Conservation (phyloP, 345 rosid species). For the Carallia brachiata region DNA sequence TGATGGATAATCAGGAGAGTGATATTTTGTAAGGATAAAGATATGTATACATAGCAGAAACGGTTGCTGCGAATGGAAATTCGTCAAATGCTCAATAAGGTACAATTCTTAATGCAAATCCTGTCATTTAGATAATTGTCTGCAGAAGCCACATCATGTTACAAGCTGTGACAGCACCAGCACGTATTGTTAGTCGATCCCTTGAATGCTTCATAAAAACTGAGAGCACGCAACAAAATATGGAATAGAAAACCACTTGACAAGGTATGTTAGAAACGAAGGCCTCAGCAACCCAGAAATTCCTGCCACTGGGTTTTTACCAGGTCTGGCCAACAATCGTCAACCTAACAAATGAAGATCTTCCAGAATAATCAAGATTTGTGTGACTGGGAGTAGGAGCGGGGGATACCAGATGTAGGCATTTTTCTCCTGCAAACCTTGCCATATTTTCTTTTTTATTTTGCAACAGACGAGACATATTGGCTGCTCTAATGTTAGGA, state of each 20-base stretch:
- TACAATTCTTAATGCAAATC: too few relatives aligned
- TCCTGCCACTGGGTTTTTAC: neutral
- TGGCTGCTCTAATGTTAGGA: too few relatives aligned
- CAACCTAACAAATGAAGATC: neutral
- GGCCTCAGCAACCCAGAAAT: neutral
- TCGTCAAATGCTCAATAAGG: too few relatives aligned
- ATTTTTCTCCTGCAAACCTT: neutral
- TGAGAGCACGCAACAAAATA: neutral
- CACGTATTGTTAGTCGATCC: neutral
- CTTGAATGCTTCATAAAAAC: neutral
- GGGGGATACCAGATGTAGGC: neutral
- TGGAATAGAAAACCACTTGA: neutral
- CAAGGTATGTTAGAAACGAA: conserved; percentile 1
- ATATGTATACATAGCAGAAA: too few relatives aligned
- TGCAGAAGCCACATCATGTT: too few relatives aligned
- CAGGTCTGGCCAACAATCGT: neutral
- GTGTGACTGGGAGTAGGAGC: neutral
- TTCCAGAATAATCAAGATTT: neutral
- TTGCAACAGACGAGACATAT: too few relatives aligned
- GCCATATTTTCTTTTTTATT: too few relatives aligned
- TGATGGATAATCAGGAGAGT: too few relatives aligned
- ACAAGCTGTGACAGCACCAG: neutral
- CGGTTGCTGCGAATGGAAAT: too few relatives aligned
- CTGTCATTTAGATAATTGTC: too few relatives aligned
- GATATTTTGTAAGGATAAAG: too few relatives aligned